phyloP scores from a whole-genome alignment of 208 protist species.

The Wallacemonas rigidus region DNA sequence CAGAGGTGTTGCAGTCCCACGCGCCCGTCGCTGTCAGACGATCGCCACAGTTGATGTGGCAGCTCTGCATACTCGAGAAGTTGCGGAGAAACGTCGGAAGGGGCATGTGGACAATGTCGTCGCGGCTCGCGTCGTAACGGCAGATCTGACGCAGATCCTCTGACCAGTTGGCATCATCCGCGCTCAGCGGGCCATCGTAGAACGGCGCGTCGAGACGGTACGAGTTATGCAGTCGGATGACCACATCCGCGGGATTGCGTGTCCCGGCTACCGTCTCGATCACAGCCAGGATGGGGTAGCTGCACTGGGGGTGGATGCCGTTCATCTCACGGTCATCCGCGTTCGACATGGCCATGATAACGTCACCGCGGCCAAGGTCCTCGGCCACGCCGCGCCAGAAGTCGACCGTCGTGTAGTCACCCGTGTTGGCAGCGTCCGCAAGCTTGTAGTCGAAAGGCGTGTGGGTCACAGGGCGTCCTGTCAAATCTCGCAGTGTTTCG shows the following conservation, averaged over 20 bases:
- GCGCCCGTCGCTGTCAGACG: constrained; percentile 56
- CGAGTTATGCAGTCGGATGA: constrained; percentile 76
- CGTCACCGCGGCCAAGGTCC: constrained; percentile 64
- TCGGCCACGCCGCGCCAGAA: constrained; percentile 77
- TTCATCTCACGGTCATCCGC: constrained; percentile 31
- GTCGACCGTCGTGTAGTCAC: constrained; percentile 52
- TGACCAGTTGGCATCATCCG: constrained; percentile 63
- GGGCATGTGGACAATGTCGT: constrained; percentile 69
- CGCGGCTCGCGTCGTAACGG: constrained; percentile 42
- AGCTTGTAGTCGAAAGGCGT: constrained; percentile 70
- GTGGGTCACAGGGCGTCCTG: constrained; percentile 80
- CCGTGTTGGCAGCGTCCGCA: constrained; percentile 69
- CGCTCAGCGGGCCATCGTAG: constrained; percentile 67
- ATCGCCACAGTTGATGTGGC: constrained; percentile 88
- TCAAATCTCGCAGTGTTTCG: constrained; percentile 88
- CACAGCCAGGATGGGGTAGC: constrained; percentile 72
- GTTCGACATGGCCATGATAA: constrained; percentile 80
- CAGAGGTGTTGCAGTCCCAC: constrained; percentile 65
- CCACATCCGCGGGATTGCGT: constrained; percentile 51
- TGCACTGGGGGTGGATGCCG: constrained; percentile 83
- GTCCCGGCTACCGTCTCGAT: constrained; percentile 58
- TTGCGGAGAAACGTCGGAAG: constrained; percentile 78
- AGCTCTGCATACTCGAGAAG: constrained; percentile 80
- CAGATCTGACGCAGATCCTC: constrained; percentile 63
- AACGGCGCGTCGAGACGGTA: constrained; percentile 45